Conservation (phyloP, 192 early-diverging fungal species). For the Jimgerdemannia flammicorona region DNA sequence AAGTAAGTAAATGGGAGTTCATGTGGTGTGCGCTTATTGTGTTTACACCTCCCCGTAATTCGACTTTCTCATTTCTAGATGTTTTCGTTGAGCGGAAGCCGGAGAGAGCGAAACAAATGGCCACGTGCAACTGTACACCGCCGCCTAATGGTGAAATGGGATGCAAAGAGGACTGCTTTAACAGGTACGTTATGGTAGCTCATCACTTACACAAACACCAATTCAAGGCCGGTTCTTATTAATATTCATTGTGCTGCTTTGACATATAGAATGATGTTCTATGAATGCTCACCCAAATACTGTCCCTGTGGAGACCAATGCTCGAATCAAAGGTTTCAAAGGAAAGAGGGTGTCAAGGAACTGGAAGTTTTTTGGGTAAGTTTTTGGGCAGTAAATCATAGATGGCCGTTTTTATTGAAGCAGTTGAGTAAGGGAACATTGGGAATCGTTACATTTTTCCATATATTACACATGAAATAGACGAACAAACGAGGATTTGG, state of each 20-base stretch:
- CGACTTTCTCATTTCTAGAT: constrained; percentile 38
- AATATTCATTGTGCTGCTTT: background rate
- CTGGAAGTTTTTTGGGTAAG: constrained; percentile 66
- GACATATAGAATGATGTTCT: constrained; percentile 53
- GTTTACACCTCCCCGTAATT: background rate
- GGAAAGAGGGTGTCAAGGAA: constrained; percentile 38
- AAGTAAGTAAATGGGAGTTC: constrained; percentile 35
- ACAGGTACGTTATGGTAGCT: constrained; percentile 37
- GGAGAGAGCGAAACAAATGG: constrained; percentile 34
- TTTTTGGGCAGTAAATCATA: background rate
- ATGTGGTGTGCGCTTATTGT: background rate
- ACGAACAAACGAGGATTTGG: constrained; percentile 68
- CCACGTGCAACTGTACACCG: constrained; percentile 57
- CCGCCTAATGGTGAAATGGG: constrained; percentile 51
- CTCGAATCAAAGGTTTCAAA: constrained; percentile 75
- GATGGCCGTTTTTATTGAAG: background rate
- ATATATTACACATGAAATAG: constrained; percentile 26
- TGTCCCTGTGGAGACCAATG: constrained; percentile 70
- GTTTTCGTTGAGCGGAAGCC: constrained; percentile 75
- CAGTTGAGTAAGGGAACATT: too few relatives aligned
- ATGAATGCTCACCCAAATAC: constrained; percentile 63
- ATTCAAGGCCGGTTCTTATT: background rate
- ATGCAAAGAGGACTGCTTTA: constrained; percentile 72
- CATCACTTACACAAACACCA: too few relatives aligned
- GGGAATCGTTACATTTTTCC: background rate